A percentile compares a stretch with the other conserved stretches of the same genome.
Conservation (phyloP, 805 yeast genomes). For the Monosporozyma unispora region DNA sequence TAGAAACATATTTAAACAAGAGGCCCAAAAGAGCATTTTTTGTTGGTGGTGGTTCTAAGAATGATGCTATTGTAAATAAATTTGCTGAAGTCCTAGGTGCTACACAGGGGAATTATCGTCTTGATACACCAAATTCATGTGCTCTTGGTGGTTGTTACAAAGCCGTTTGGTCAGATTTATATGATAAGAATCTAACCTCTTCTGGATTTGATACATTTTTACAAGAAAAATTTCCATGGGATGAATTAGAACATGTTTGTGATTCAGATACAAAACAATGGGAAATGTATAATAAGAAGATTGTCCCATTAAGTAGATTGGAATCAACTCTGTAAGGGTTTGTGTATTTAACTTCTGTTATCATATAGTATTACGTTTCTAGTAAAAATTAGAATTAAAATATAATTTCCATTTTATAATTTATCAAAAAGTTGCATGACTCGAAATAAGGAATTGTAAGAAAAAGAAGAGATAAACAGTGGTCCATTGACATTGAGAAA, state of each 20-base stretch:
- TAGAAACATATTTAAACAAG: slow-evolving; percentile 24
- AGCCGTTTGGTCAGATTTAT: slow-evolving; percentile 60
- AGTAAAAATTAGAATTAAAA: not conserved
- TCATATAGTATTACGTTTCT: not conserved
- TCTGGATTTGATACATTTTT: slow-evolving; percentile 38
- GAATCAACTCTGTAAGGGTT: slow-evolving; percentile 10
- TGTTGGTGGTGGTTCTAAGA: slow-evolving; percentile 84
- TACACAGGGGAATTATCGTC: slow-evolving; percentile 52
- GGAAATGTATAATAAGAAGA: slow-evolving; percentile 25
- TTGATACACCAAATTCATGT: slow-evolving; percentile 81
- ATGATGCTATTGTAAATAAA: slow-evolving; percentile 54
- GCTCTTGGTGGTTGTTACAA: slow-evolving; percentile 87
- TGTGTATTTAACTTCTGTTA: not conserved
- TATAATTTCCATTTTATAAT: not conserved
- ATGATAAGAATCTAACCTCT: slow-evolving; percentile 21
- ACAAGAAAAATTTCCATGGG: slow-evolving; percentile 40
- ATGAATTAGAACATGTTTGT: slow-evolving; percentile 25
- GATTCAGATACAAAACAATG: slow-evolving; percentile 21
- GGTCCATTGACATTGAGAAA: not conserved
- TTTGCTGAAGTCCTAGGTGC: slow-evolving; percentile 63
- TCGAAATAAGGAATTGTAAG: not conserved
- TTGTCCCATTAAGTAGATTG: slow-evolving; percentile 26
- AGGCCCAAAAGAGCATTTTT: slow-evolving; percentile 63
- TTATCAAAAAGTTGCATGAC: not conserved
- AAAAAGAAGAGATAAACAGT: not conserved